A percentile compares a stretch with the other conserved stretches of the same genome.
Conservation (phyloP, 2,329 filamentous ascomycete species). For the Alternaria alternata region DNA sequence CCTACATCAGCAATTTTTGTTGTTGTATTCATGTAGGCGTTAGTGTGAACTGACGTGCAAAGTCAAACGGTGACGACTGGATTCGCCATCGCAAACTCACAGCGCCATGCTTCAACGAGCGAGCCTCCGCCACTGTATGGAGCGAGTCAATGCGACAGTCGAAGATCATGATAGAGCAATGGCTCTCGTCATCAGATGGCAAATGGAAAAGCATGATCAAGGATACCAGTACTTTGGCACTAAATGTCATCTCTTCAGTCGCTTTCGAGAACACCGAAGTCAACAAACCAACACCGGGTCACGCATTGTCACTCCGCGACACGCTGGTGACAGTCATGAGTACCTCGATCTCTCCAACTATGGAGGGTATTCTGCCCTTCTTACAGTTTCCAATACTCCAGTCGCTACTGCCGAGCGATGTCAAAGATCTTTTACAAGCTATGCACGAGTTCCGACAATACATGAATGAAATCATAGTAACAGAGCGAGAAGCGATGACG, state of each 20-base stretch:
- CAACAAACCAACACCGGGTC: constrained; percentile 22
- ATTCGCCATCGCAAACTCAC: constrained; percentile 55
- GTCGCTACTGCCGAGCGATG: constrained; percentile 25
- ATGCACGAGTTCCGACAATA: constrained; percentile 28
- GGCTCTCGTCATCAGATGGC: constrained; percentile 33
- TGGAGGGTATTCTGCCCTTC: constrained; percentile 21
- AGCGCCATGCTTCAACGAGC: constrained; percentile 56
- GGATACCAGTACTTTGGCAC: constrained; percentile 47
- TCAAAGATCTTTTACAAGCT: constrained; percentile 27
- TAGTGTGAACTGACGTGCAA: not conserved
- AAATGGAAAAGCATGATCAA: constrained; percentile 32
- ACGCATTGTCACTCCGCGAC: constrained; percentile 27
- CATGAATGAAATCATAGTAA: constrained; percentile 20
- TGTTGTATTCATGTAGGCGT: not conserved
- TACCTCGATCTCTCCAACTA: constrained; percentile 31
- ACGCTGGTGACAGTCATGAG: constrained; percentile 38
- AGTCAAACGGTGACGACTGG: constrained; percentile 35
- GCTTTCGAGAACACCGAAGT: constrained; percentile 44
- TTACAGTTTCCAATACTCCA: constrained; percentile 10
- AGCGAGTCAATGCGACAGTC: constrained; percentile 68
- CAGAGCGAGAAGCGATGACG: not conserved
- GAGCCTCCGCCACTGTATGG: constrained; percentile 58
- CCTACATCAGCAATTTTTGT: not conserved
- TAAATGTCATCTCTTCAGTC: constrained; percentile 51
- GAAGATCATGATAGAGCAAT: constrained; percentile 22